Evolutionary conservation across 208 protist species (phyloP).

Genomic region (Dictyostelium gargantuum): DNA sequence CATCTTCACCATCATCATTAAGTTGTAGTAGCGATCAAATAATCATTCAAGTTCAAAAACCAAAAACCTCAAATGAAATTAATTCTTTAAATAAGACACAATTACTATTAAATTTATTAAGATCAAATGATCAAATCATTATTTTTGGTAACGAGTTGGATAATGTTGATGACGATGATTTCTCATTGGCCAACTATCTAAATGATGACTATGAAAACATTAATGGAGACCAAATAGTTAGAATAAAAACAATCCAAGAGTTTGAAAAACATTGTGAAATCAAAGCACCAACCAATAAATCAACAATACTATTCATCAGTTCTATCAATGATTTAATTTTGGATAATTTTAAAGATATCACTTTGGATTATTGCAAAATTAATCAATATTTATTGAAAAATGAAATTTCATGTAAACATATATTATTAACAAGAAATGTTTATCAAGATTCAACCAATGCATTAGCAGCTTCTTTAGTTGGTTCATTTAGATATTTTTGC

Average conservation of each 20-base stretch:
- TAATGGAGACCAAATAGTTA: no score
- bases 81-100: no score
- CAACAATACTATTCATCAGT: not conserved
- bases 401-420: not conserved
- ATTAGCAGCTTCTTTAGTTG: not conserved
- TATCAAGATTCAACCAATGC: not conserved
- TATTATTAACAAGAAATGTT: not conserved
- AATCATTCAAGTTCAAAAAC: not conserved
- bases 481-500: constrained; percentile 7
- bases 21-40: no score
- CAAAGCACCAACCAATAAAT: not conserved
- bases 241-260: not conserved
- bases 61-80: not conserved
- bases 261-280: not conserved
- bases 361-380: constrained; percentile 2
- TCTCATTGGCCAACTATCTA: no score
- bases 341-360: not conserved
- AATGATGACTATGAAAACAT: no score
- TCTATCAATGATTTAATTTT: not conserved
- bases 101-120: no score
- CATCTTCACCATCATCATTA: no score
- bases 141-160: not conserved
- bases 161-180: not conserved
- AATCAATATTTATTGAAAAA: constrained; percentile 19
- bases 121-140: not conserved